Evolutionary conservation across 2,329 filamentous ascomycete genomes (phyloP).

Genomic region (Paecilomyces variotii): DNA sequence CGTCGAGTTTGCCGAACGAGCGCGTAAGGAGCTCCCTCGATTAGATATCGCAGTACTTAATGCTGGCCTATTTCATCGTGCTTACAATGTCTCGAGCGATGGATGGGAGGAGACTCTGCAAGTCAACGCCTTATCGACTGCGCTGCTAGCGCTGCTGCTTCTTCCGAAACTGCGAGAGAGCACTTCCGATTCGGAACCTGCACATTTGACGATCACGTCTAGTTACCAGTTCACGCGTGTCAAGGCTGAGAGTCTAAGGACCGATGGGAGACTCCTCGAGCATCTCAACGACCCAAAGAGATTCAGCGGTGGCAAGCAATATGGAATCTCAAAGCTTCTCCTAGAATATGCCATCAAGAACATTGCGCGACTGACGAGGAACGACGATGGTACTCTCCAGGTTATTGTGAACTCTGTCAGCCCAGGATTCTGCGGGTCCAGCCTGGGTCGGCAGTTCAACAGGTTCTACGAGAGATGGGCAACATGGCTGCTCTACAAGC

Average conservation of each 20-base stretch:
- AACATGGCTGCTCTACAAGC: slow-evolving; percentile 24
- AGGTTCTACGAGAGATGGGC: slow-evolving; percentile 26
- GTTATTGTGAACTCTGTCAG: slow-evolving; percentile 40
- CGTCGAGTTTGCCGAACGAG: slow-evolving; percentile 31
- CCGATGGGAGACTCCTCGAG: slow-evolving; percentile 22
- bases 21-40: slow-evolving; percentile 26
- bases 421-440: slow-evolving; percentile 37
- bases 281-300: slow-evolving; percentile 23
- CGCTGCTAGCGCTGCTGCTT: slow-evolving; percentile 46
- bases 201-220: slow-evolving; percentile 39
- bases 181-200: slow-evolving; percentile 19
- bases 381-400: slow-evolving; percentile 25
- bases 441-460: slow-evolving; percentile 34
- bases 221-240: slow-evolving; percentile 33
- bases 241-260: slow-evolving; percentile 22
- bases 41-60: slow-evolving; percentile 42
- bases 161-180: slow-evolving; percentile 38
- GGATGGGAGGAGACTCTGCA: slow-evolving; percentile 49
- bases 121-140: slow-evolving; percentile 51
- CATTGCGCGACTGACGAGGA: slow-evolving; percentile 22
- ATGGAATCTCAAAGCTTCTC: slow-evolving; percentile 36
- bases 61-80: slow-evolving; percentile 35
- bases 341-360: slow-evolving; percentile 35
- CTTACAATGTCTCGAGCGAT: slow-evolving; percentile 29
- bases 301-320: slow-evolving; percentile 28